Conservation (phyloP, 2,329 filamentous ascomycete genomes). For the Mollisia scopiformis region DNA sequence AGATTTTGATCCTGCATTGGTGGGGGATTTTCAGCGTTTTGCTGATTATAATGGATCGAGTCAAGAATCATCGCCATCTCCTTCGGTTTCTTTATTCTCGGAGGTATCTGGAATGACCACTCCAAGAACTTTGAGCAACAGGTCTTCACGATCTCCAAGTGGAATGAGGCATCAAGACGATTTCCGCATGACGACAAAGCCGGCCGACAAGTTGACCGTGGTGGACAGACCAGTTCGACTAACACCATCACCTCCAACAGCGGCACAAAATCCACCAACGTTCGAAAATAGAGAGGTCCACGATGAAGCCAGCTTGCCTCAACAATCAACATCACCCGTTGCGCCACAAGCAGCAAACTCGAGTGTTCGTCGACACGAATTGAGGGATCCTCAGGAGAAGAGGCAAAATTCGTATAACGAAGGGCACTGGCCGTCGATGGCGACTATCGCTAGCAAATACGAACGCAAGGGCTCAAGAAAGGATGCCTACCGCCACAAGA, state of each 20-base stretch:
- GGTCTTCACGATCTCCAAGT: background rate
- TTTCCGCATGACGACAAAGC: background rate
- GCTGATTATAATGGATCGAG: background rate
- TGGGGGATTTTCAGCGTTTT: background rate
- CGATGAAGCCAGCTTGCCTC: background rate
- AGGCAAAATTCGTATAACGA: background rate
- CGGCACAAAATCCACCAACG: background rate
- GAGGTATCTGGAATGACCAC: conserved; percentile 5
- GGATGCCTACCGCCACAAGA: background rate
- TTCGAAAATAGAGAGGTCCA: background rate
- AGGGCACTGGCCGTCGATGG: background rate
- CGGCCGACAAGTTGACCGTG: background rate
- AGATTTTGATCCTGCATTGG: conserved; percentile 3
- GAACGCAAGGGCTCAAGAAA: background rate
- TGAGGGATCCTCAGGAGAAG: background rate
- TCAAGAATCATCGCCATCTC: conserved; percentile 8
- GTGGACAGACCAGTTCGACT: background rate
- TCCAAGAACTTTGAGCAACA: background rate
- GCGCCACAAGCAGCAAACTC: background rate
- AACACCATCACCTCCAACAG: background rate
- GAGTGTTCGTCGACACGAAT: background rate
- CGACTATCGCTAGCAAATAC: background rate
- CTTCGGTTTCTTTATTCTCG: conserved; percentile 11
- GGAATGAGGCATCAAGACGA: background rate
- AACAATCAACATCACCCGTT: background rate